Evolutionary conservation across 805 yeast species (phyloP), one percentile per base, ranked within the genome.

Genomic region (Yarrowia yakushimensis): DNA sequence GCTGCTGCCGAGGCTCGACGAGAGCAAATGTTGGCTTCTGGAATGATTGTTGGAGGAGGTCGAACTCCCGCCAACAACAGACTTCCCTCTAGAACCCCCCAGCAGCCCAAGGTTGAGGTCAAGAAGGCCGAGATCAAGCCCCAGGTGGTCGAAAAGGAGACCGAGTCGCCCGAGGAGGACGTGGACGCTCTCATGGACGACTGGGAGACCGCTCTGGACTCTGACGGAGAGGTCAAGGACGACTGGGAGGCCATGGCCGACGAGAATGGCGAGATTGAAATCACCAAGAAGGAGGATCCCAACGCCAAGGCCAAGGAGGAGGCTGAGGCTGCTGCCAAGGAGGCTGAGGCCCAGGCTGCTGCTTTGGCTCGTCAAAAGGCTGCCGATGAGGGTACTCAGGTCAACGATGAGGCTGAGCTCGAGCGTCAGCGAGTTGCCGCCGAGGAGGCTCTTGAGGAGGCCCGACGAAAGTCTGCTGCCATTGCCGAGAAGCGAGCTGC

Each of bases 1-100:
- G 89, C 85, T 61, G 75, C 85, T 41, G 83, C 86, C 70, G 97
- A 93, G 72, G 88, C 88, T 73, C 90, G 98, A 78, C 88, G 96
- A 74, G 88, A 88, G 67, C 91, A 86, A 70, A 79, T 93, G 65
- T 80, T 93, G 67, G 86, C 86, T 64, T 78, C 91, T 34, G 88
- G 90, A 65, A 81, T 91, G 46, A 77, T 77, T 48, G 89, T 92
- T 70, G 88, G 89, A 27, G 98, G 92, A 4, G 20, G 15, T 5
- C 22, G 23, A 55, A 34, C 60, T n/a, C 57, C 55, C 3, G 42
- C 17, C 23, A 25, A 41, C 22, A 30, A 52, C n/a, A n/a, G n/a
- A n/a, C n/a, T n/a, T n/a, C n/a, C n/a, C n/a, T n/a, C n/a, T n/a
- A n/a, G n/a, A n/a, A n/a, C n/a, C n/a, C n/a, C n/a, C n/a, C n/a